These are phyloP conservation scores for Pythium scleroteichum DNA, from an alignment of 352 stramenopile genomes.

Conservation along the genomic window DNA sequence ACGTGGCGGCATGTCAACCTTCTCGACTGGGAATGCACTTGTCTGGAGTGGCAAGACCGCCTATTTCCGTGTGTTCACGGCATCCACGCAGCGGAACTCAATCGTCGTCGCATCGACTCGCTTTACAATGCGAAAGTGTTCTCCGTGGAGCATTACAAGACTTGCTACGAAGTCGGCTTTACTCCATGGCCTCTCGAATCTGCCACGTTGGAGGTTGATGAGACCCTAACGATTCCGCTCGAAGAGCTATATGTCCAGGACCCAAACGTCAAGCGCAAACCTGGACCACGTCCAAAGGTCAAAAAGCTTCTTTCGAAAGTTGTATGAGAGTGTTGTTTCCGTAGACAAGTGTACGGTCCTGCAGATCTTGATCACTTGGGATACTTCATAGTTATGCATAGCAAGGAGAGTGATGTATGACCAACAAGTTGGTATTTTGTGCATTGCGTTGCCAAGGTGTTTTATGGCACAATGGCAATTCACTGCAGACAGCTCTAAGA, in stretches of 20 bases:
- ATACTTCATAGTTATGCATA: neutral
- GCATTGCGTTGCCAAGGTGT: neutral
- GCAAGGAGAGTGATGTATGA: neutral
- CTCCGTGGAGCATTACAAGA: slow-evolving; percentile 65
- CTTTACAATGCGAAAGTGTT: slow-evolving; percentile 70
- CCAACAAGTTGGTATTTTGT: neutral
- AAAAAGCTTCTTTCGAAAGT: slow-evolving; percentile 29
- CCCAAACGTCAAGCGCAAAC: slow-evolving; percentile 54
- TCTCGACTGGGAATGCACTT: slow-evolving; percentile 74
- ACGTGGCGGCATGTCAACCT: slow-evolving; percentile 80
- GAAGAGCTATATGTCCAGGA: slow-evolving; percentile 66
- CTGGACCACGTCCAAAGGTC: slow-evolving; percentile 53
- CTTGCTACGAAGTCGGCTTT: slow-evolving; percentile 62
- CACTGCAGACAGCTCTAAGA: no score
- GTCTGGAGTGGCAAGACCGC: slow-evolving; percentile 79
- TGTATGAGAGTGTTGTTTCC: slow-evolving; percentile 7
- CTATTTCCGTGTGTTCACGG: slow-evolving; percentile 76
- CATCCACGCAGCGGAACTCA: slow-evolving; percentile 72
- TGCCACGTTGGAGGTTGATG: slow-evolving; percentile 40
- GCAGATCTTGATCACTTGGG: neutral
- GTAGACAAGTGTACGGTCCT: neutral
- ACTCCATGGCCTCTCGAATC: slow-evolving; percentile 66
- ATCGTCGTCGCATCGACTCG: slow-evolving; percentile 69
- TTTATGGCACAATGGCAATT: no score
- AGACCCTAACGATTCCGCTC: slow-evolving; percentile 58